A percentile compares a stretch with the other conserved stretches of the same genome.
phyloP scores from a whole-genome alignment of 495 filamentous ascomycete genomes.

The Podospora pseudoanserina region DNA sequence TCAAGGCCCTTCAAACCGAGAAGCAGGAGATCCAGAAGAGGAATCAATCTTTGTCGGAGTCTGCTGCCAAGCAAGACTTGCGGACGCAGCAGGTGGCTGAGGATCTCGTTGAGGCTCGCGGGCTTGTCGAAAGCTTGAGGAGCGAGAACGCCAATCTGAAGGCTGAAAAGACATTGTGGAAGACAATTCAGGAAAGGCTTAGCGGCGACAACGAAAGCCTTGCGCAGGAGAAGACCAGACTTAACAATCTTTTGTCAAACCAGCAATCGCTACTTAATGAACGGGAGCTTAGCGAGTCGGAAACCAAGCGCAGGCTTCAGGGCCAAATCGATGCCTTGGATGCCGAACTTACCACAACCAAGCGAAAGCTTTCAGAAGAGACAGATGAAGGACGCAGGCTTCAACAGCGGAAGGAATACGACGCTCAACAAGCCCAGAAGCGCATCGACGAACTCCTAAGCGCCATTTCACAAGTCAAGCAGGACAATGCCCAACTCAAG shows the following conservation, averaged over 20 bases:
- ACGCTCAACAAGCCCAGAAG: conserved; percentile 78
- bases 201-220: conserved; percentile 79
- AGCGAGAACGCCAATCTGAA: conserved; percentile 89
- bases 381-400: conserved; percentile 76
- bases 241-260: conserved; percentile 73
- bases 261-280: conserved; percentile 86
- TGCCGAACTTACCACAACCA: conserved; percentile 68
- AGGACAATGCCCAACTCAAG: conserved; percentile 78
- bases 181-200: conserved; percentile 82
- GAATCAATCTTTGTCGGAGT: conserved; percentile 68
- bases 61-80: conserved; percentile 82
- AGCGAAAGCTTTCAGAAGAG: conserved; percentile 80
- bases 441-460: conserved; percentile 82
- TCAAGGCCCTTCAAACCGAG: conserved; percentile 73
- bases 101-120: conserved; percentile 82
- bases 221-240: conserved; percentile 73
- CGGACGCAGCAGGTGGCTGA: conserved; percentile 87
- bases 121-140: conserved; percentile 77
- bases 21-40: conserved; percentile 81
- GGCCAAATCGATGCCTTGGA: conserved; percentile 72
- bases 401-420: conserved; percentile 78
- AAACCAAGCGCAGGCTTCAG: conserved; percentile 74
- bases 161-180: conserved; percentile 87
- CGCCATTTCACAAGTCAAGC: conserved; percentile 71
- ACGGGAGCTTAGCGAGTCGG: conserved; percentile 78